Evolutionary conservation across 345 rosid genomes (phyloP).

Genomic region (Acer negundo): DNA sequence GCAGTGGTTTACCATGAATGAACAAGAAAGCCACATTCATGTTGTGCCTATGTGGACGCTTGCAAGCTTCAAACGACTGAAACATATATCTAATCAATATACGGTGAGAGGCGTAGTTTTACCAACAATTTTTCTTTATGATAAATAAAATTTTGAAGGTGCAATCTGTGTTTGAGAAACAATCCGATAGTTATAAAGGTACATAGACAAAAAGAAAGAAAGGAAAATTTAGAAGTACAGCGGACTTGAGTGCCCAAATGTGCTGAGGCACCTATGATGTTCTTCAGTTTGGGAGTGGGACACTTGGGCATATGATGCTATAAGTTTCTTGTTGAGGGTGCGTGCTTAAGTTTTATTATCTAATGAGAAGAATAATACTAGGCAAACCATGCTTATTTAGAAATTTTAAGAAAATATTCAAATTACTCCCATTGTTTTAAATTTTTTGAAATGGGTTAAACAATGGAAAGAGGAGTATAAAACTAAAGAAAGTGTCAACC

Average conservation of each 20-base stretch:
- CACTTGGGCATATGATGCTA: not conserved
- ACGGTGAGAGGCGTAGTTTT: conserved; percentile 46
- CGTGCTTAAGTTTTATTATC: not conserved
- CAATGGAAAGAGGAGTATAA: not conserved
- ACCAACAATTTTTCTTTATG: not conserved
- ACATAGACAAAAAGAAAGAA: not conserved
- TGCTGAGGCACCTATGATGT: not conserved
- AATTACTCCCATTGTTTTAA: not conserved
- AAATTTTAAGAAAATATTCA: not conserved
- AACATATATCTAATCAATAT: conserved; percentile 75
- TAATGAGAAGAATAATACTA: not conserved
- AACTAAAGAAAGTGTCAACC: not conserved
- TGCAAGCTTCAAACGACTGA: conserved; percentile 91
- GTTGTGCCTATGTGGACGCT: conserved; percentile 97
- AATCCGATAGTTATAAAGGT: not conserved
- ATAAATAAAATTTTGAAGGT: not conserved
- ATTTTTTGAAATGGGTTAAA: not conserved
- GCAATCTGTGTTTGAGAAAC: not conserved
- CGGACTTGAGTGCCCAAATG: not conserved
- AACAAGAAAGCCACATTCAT: conserved; percentile 88
- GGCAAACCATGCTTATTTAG: not conserved
- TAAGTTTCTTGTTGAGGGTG: not conserved
- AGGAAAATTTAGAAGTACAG: not conserved
- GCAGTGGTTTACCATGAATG: conserved; percentile 83
- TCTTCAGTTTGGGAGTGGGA: not conserved